Evolutionary conservation across 176 grass and related monocot genomes (phyloP).

Genomic region (Echinochloa phyllopogon): DNA sequence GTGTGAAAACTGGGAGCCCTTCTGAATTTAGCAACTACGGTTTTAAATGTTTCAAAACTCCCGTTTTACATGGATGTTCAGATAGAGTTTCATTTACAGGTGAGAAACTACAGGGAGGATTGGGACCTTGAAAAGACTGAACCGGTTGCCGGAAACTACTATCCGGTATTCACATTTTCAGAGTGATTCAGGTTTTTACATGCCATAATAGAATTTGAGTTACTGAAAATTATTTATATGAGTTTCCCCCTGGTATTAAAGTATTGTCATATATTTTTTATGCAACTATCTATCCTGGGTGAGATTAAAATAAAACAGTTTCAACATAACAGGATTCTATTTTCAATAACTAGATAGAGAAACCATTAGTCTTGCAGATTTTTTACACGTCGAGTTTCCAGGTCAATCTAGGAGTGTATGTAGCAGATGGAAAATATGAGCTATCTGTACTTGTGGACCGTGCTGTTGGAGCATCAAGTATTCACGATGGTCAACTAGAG

Average conservation of each 20-base stretch:
- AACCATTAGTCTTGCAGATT: background rate
- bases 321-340: background rate
- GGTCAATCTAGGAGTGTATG: slow-evolving; percentile 81
- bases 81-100: slow-evolving; percentile 54
- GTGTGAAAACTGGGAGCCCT: background rate
- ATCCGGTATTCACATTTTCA: slow-evolving; percentile 61
- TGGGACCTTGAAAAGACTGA: slow-evolving; percentile 84
- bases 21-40: background rate
- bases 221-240: background rate
- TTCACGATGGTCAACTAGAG: slow-evolving; percentile 85
- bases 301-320: slow-evolving; percentile 1
- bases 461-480: slow-evolving; percentile 90
- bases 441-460: slow-evolving; percentile 85
- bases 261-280: background rate
- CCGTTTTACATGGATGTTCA: slow-evolving; percentile 26
- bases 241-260: background rate
- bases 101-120: slow-evolving; percentile 81
- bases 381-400: slow-evolving; percentile 43
- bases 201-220: background rate
- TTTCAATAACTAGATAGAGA: background rate
- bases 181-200: background rate
- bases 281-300: background rate
- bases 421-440: slow-evolving; percentile 78
- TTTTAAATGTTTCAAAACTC: background rate
- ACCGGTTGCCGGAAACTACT: slow-evolving; percentile 89